Base-by-base conservation (phyloP, 2,329 filamentous ascomycete species). In the Colletotrichum godetiae region DNA sequence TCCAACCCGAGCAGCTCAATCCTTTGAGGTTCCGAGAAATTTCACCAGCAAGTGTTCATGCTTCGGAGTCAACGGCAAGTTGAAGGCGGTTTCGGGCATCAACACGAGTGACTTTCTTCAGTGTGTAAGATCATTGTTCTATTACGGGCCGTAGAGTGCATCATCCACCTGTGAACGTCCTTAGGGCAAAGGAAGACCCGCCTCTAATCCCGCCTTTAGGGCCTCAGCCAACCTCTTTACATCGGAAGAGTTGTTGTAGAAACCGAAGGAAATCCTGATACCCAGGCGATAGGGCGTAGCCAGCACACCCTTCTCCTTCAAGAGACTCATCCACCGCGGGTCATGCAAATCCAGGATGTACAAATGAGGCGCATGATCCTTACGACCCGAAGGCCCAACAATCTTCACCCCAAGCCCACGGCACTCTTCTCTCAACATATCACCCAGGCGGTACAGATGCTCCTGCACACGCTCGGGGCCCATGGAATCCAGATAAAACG, bases 311-410 rank as follows among this genome's bases (percentile, higher is more conserved):
- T 73, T 31, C 5, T 60, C 71, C 35, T 73, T 70, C 7, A 81
- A 67, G 49, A 77, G 72, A 6, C 59, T 55, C 2, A 68, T 60
- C 80, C 79, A 81, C 27, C 63, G 65, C 22, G 71, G 11, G 11
- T 75, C 62, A 11, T 75, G 71, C 52, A 81, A 52, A 2, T 75
- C 72, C 10, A 82, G 59, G 7, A 81, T 72, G 49, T 80, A 78
- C 11, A 82, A 64, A 67, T 81, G 80, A 27, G 80, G 79, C 1
- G 80, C 78, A 13, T 79, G 76, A 1, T 70, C 35, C 4, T 71
- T 24, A 1, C 75, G 75, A 4, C 67, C 68, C 2, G 67, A 3
- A 3, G 79, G 79, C 0, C 78, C 78, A 5, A 79, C 65, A 0
- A 80, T 61, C 2, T 49, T 22, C 12, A 81, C 60, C 0, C 78